Evolutionary conservation across 1,284 basidiomycete species (phyloP).

Genomic region (Mycena sp.): DNA sequence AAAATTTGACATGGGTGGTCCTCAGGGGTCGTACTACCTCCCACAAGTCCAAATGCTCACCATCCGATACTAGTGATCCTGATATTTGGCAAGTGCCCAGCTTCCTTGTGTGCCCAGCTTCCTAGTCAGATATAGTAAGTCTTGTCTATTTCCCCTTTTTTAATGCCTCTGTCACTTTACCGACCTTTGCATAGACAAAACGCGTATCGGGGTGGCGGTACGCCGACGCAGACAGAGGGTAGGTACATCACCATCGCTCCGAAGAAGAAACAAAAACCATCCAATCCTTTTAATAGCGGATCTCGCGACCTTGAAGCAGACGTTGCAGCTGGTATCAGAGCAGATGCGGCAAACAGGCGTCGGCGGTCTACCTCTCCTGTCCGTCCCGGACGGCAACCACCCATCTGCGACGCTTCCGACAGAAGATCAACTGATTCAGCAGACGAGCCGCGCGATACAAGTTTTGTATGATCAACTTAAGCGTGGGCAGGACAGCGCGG

Average conservation of each 20-base stretch:
- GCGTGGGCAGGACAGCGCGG: slow-evolving; percentile 48
- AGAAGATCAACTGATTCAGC: slow-evolving; percentile 43
- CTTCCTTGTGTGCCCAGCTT: too few relatives aligned
- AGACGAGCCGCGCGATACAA: slow-evolving; percentile 42
- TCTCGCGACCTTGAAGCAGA: slow-evolving; percentile 55
- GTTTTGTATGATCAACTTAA: slow-evolving; percentile 44
- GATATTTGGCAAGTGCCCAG: too few relatives aligned
- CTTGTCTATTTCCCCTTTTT: too few relatives aligned
- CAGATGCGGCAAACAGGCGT: slow-evolving; percentile 59
- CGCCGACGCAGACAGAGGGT: too few relatives aligned
- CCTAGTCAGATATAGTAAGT: too few relatives aligned
- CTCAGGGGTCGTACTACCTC: too few relatives aligned
- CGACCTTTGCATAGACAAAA: too few relatives aligned
- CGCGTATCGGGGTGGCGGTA: too few relatives aligned
- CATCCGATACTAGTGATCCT: too few relatives aligned
- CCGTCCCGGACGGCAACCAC: slow-evolving; percentile 19
- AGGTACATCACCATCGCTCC: slow-evolving; percentile 18
- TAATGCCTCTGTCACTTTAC: too few relatives aligned
- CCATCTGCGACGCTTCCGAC: slow-evolving; percentile 36
- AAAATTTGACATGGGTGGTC: too few relatives aligned
- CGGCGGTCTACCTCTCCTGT: slow-evolving; percentile 57
- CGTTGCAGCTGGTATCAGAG: slow-evolving; percentile 53
- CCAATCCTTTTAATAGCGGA: slow-evolving; percentile 39
- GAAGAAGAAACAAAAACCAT: slow-evolving; percentile 28
- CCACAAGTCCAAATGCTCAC: too few relatives aligned